Percentiles rank a stretch among this genome's conserved stretches.
Evolutionary conservation across 2,329 filamentous ascomycete genomes (phyloP).

Genomic region (Elsinoe australis): DNA sequence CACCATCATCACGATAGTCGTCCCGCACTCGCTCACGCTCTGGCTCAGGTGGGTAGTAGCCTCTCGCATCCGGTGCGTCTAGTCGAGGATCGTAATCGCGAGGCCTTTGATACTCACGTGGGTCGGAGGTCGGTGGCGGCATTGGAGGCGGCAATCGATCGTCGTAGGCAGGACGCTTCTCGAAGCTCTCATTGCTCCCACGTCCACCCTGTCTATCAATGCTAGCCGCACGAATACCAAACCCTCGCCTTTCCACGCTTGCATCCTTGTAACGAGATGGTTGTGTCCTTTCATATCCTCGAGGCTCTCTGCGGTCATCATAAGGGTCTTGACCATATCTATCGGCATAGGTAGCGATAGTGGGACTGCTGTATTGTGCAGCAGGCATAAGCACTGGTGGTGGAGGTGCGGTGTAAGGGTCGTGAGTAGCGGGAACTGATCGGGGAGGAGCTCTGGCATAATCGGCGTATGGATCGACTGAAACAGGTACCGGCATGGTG

Average conservation of each 20-base stretch:
- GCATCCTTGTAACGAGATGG: slow-evolving; percentile 34
- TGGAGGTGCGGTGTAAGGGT: slow-evolving; percentile 15
- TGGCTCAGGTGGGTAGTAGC: slow-evolving; percentile 1
- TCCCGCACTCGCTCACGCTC: slow-evolving; percentile 8
- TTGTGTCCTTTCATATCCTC: slow-evolving; percentile 30
- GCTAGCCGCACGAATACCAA: slow-evolving; percentile 37
- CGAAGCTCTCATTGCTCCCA: slow-evolving; percentile 36
- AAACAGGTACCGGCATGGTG: slow-evolving; percentile 1
- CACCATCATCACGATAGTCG: slow-evolving; percentile 8
- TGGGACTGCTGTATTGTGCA: slow-evolving; percentile 5
- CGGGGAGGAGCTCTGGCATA: slow-evolving; percentile 1
- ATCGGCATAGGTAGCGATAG: slow-evolving; percentile 11
- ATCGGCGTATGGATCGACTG: slow-evolving; percentile 8
- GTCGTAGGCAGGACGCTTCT: slow-evolving; percentile 30
- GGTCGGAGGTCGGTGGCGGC: slow-evolving; percentile 14
- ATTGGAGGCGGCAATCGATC: no score
- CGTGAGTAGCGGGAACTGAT: slow-evolving; percentile 16
- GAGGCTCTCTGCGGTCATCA: slow-evolving; percentile 37
- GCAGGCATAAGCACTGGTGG: slow-evolving; percentile 23
- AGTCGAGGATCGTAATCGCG: neutral
- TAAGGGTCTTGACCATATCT: slow-evolving; percentile 32
- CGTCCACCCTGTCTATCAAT: slow-evolving; percentile 25
- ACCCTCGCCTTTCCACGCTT: slow-evolving; percentile 41
- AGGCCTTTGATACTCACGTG: slow-evolving; percentile 14
- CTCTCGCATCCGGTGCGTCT: neutral